phyloP scores from a whole-genome alignment of 1,284 basidiomycete genomes.

The Ganoderma lingzhi region DNA sequence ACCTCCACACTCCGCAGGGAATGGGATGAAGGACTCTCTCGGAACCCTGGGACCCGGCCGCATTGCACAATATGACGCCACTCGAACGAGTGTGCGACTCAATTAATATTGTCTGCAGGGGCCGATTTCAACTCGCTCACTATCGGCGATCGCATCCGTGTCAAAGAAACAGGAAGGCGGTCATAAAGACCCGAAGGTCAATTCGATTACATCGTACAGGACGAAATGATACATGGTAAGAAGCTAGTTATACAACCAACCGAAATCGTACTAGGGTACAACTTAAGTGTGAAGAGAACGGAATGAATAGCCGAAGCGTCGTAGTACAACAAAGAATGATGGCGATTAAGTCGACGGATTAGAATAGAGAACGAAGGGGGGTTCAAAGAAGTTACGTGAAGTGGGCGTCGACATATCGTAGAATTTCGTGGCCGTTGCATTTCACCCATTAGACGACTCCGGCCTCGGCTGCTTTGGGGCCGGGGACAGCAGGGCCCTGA shows the following conservation, averaged over 20 bases:
- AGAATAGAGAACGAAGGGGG: background rate
- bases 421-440: constrained; percentile 14
- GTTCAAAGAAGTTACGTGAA: background rate
- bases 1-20: background rate
- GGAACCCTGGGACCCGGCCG: too few relatives aligned
- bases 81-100: background rate
- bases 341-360: background rate
- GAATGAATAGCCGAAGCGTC: background rate
- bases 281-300: background rate
- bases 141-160: background rate
- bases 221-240: background rate
- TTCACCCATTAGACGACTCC: constrained; percentile 23
- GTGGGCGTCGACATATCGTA: constrained; percentile 11
- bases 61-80: background rate
- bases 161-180: background rate
- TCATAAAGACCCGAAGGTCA: background rate
- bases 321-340: background rate
- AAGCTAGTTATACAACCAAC: constrained; percentile 6
- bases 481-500: constrained; percentile 8
- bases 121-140: too few relatives aligned
- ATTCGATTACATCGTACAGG: background rate
- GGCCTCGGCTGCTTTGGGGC: constrained; percentile 19
- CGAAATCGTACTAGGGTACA: background rate
- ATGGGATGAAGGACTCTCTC: background rate
- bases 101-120: too few relatives aligned